Evolutionary conservation across 2,329 filamentous ascomycete species (phyloP).

Genomic region (Neonectria magnoliae): DNA sequence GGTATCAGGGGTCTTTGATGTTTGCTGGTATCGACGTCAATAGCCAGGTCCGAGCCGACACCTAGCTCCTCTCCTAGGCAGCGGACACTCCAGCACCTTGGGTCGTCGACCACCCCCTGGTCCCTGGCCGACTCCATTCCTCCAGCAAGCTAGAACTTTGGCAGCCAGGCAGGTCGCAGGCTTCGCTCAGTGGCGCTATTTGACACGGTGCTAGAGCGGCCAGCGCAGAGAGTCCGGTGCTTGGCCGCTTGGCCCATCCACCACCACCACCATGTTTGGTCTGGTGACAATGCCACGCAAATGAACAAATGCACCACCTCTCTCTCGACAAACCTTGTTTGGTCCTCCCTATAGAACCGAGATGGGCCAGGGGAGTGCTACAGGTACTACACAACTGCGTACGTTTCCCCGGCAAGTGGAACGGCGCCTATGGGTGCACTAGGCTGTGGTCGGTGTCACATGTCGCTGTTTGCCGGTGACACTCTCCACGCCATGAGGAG

Average conservation of each 20-base stretch:
- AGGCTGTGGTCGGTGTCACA: constrained; percentile 15
- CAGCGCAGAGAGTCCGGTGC: constrained; percentile 1
- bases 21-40: constrained; percentile 23
- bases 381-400: not conserved
- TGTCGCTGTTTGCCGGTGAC: constrained; percentile 11
- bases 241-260: not conserved
- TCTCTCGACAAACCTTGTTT: constrained; percentile 6
- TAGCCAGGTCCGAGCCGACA: constrained; percentile 10
- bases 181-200: constrained; percentile 14
- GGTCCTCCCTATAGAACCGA: constrained; percentile 23
- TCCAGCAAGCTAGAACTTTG: constrained; percentile 11
- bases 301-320: constrained; percentile 7
- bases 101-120: not conserved
- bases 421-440: constrained; percentile 12
- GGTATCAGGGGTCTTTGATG: constrained; percentile 5
- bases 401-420: constrained; percentile 12
- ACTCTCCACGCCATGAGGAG: not conserved
- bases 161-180: constrained; percentile 5
- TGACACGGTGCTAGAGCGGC: constrained; percentile 13
- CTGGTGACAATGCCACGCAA: constrained; percentile 8
- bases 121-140: constrained; percentile 11
- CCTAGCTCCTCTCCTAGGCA: not conserved
- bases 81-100: not conserved
- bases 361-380: constrained; percentile 11
- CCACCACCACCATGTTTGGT: not conserved